Evolutionary conservation across 2,329 filamentous ascomycete species (phyloP), one percentile per base, ranked within the genome.

Genomic region (Lecanicillium sp.): DNA sequence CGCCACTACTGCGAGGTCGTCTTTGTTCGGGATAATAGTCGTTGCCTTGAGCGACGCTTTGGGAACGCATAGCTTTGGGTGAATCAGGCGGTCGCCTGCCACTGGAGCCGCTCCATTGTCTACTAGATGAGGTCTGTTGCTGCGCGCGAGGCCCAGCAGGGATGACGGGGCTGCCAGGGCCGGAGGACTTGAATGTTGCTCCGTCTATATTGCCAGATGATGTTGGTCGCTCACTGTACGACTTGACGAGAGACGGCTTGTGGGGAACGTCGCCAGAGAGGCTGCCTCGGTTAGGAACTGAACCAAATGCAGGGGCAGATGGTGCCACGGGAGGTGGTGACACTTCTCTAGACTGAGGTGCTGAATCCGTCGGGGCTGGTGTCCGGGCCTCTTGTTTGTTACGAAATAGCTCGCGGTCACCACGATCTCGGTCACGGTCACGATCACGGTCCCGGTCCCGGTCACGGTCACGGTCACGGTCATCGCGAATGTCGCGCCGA

Each of bases 21-120:
- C 63, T 62, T 14, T 65, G 59, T 16, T 62, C 59, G 4, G 70
- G 64, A 17, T 25, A 11, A 25, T 52, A 53, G 48, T 55, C 67
- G 52, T 15, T 62, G 59, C 22, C 30, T 30, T 66, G 65, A 29
- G 61, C 60, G 47, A 74, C 68, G 39, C 64, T 71, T 43, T 70
- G 69, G 2, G 70, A 67, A 40, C 71, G 61, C 47, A 63, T 66
- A 20, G 65, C 51, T 44, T 71, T 73, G 3, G 73, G 72, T 3
- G 71, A 75, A 14, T 73, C 70, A 2, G 71, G 67, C 0, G 59
- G 55, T 42, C 71, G 71, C 52, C 69, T 74, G 4, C 71, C 48
- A 19, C 64, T 67, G 4, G 72, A 70, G 36, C 75, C 75, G 41
- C 74, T 71, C 74, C 74, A 78, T 53, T 77, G 73, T 48, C 75